These are phyloP conservation scores for Chamaecyparis obtusa DNA, from an alignment of 75 land plant species.

Conservation along the genomic window DNA sequence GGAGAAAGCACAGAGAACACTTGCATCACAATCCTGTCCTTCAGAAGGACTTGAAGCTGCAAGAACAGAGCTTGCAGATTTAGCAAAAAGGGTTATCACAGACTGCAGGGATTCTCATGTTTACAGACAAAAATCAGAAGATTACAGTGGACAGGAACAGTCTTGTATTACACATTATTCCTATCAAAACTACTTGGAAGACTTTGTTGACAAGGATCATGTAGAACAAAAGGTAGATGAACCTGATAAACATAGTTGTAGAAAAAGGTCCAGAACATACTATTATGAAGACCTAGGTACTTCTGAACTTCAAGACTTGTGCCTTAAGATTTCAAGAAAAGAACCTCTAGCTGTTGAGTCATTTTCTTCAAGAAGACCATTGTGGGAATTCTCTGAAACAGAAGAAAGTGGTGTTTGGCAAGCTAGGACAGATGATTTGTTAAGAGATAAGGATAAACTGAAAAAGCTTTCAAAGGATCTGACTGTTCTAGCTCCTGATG, in stretches of 20 bases:
- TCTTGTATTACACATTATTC: neutral
- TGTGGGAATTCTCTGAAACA: neutral
- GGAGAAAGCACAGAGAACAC: slow-evolving; percentile 44
- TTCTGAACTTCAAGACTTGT: neutral
- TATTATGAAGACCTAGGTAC: neutral
- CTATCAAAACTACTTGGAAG: slow-evolving; percentile 4
- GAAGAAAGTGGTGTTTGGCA: neutral
- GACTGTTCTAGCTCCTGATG: neutral
- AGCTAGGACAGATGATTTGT: neutral
- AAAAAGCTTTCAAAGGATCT: neutral
- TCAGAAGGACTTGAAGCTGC: slow-evolving; percentile 44
- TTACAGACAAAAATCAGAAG: neutral
- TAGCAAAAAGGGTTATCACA: slow-evolving; percentile 31
- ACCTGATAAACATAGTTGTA: neutral
- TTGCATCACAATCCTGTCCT: slow-evolving; percentile 24
- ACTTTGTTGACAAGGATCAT: neutral
- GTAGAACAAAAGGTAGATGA: neutral
- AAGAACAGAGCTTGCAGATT: slow-evolving; percentile 43
- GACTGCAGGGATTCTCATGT: neutral
- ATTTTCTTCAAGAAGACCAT: neutral
- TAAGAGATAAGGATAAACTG: neutral
- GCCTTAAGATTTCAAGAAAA: neutral
- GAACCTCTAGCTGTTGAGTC: neutral
- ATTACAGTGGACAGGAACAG: neutral
- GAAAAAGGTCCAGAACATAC: neutral